Base-by-base conservation (phyloP, 495 filamentous ascomycete genomes). In the Penicillium mononematosum region DNA sequence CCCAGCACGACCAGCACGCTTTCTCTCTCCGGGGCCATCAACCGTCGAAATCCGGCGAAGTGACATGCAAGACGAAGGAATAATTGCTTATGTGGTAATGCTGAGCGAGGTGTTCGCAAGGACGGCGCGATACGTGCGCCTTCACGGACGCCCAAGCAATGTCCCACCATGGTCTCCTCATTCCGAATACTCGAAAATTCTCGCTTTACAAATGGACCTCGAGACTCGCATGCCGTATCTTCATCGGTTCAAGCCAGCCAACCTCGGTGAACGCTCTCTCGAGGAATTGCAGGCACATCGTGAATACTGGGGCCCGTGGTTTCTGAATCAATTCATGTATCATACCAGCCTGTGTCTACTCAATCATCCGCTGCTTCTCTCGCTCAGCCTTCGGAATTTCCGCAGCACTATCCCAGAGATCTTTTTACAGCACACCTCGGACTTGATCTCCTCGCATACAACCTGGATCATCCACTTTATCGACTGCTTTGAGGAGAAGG, bases 401-500 rank as follows among this genome's bases (percentile, higher is more conserved):
- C 70, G 70, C 48, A 74, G 70, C 44, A 74, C 73, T 5, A 79
- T 80, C 29, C 77, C 77, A 0, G 77, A 80, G 38, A 80, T 80
- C 20, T 80, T 80, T 27, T 61, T 80, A 2, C 77, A 80, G 52
- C 72, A 77, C 56, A 77, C 73, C 2, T 74, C 74, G 8, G 77
- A 80, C 46, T 59, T 80, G 9, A 76, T 79, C 36, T 74, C 75
- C 1, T 74, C 75, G 0, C 76, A 79, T 56, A 75, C 77, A 0
- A 75, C 73, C 0, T 80, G 77, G 77, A 76, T 80, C 11, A 70
- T 79, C 16, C 70, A 78, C 58, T 79, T 79, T 48, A 74, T 80
- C 56, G 70, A 77, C 39, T 77, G 70, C 58, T 72, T 80, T 8
- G 73, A 75, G 55, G 71, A 75, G 45, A 78, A 71, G 50, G 59